Percentiles rank a stretch among this genome's conserved stretches.
Conservation (phyloP, 495 filamentous ascomycete genomes). For the Diplogelasinospora grovesii region DNA sequence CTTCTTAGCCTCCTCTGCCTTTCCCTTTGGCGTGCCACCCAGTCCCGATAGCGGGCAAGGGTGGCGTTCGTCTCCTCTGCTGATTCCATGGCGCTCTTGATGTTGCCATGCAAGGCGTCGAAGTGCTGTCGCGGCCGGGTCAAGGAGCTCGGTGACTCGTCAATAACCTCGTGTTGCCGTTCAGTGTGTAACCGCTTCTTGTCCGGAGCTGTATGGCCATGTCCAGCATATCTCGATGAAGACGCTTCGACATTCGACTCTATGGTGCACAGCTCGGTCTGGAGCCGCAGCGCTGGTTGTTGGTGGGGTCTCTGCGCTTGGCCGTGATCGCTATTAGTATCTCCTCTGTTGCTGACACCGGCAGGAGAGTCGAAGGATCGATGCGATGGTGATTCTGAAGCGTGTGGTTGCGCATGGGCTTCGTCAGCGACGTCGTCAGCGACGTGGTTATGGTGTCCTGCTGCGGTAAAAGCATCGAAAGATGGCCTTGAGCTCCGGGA, state of each 20-base stretch:
- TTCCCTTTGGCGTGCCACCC: slow-evolving; percentile 17
- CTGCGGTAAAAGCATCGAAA: no score
- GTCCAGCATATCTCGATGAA: slow-evolving; percentile 2
- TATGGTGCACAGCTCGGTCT: slow-evolving; percentile 23
- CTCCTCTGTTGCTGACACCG: slow-evolving; percentile 7
- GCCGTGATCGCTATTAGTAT: background rate
- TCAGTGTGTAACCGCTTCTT: background rate
- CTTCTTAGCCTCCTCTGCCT: slow-evolving; percentile 11
- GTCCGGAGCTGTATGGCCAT: slow-evolving; percentile 1
- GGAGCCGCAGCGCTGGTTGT: slow-evolving; percentile 4
- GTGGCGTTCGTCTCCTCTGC: slow-evolving; percentile 14
- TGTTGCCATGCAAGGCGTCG: slow-evolving; percentile 18
- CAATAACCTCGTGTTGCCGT: background rate
- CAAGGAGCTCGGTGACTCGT: slow-evolving; percentile 15
- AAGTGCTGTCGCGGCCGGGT: slow-evolving; percentile 21
- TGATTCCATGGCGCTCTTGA: slow-evolving; percentile 8
- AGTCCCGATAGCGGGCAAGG: slow-evolving; percentile 16
- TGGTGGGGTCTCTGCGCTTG: slow-evolving; percentile 2
- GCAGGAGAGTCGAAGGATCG: no score
- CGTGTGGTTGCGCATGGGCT: background rate
- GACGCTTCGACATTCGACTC: slow-evolving; percentile 16
- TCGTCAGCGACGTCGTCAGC: background rate
- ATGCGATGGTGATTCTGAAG: no score
- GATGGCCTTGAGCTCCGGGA: no score
- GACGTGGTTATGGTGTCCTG: no score